phyloP scores from a whole-genome alignment of 495 filamentous ascomycete genomes.

The Halenospora varia region DNA sequence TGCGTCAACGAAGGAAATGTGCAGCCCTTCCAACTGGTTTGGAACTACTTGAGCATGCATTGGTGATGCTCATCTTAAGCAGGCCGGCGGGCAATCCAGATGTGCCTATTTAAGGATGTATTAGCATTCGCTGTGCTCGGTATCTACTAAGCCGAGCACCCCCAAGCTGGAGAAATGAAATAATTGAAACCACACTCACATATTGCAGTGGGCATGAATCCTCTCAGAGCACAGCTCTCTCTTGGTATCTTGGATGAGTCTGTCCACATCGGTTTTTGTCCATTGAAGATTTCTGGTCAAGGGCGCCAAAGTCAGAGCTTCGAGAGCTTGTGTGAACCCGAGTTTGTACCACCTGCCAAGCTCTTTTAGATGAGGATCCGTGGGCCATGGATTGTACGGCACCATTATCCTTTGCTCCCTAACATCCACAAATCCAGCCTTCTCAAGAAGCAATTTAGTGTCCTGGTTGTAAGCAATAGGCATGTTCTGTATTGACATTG shows the following conservation, averaged over 20 bases:
- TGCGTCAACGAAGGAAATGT: not conserved
- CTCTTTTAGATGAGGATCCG: conserved; percentile 61
- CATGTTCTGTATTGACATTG: conserved; percentile 60
- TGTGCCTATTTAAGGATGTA: conserved; percentile 20
- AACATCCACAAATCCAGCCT: conserved; percentile 81
- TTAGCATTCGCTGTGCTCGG: not conserved
- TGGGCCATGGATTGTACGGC: conserved; percentile 76
- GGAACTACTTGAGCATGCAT: not conserved
- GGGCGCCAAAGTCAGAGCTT: conserved; percentile 70
- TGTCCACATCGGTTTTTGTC: conserved; percentile 60
- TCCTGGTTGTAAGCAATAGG: conserved; percentile 62
- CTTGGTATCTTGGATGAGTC: conserved; percentile 58
- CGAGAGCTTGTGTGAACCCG: conserved; percentile 65
- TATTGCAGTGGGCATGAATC: conserved; percentile 67
- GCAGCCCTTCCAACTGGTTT: not conserved
- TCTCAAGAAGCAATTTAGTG: conserved; percentile 58
- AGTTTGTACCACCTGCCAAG: conserved; percentile 85
- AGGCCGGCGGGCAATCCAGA: conserved; percentile 25
- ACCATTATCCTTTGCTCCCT: conserved; percentile 67
- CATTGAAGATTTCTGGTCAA: conserved; percentile 64
- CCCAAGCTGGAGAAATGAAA: not conserved
- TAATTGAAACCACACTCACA: conserved; percentile 49
- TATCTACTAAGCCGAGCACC: not conserved
- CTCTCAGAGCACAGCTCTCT: conserved; percentile 65
- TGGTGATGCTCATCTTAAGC: not conserved